These are phyloP conservation scores for Naegleria gruberi DNA, from an alignment of 208 protist genomes.

Conservation along the genomic window DNA sequence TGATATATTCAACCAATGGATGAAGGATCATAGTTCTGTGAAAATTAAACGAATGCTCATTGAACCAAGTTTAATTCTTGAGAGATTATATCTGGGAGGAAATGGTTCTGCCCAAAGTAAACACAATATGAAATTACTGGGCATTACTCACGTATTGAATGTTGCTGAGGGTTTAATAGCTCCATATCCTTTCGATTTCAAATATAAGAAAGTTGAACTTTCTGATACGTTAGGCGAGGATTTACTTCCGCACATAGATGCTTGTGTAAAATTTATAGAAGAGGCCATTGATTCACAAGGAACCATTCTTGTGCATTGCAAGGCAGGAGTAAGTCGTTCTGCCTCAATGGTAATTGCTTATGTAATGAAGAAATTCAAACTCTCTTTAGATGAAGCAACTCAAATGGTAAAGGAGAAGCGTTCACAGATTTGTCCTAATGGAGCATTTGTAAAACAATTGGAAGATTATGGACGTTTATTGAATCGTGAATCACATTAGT, in stretches of 20 bases:
- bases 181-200: neutral
- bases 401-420: neutral
- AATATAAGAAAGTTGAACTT: neutral
- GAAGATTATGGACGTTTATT: neutral
- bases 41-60: neutral
- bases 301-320: conserved; percentile 54
- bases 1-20: neutral
- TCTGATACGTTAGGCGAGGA: too few species aligned
- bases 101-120: neutral
- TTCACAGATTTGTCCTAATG: neutral
- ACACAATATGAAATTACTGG: neutral
- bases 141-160: neutral
- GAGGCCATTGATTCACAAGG: neutral
- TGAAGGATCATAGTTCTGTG: neutral
- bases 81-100: neutral
- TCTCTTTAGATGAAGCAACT: conserved; percentile 52
- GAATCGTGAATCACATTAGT: too few species aligned
- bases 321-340: conserved; percentile 69
- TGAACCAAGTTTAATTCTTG: neutral
- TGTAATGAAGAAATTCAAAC: conserved; percentile 57
- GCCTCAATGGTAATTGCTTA: conserved; percentile 65
- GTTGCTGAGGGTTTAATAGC: neutral
- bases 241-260: neutral
- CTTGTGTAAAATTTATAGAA: neutral
- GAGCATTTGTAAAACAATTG: neutral